These are phyloP conservation scores for Phytopythium vexans DNA, from an alignment of 352 stramenopile species.

Conservation along the genomic window DNA sequence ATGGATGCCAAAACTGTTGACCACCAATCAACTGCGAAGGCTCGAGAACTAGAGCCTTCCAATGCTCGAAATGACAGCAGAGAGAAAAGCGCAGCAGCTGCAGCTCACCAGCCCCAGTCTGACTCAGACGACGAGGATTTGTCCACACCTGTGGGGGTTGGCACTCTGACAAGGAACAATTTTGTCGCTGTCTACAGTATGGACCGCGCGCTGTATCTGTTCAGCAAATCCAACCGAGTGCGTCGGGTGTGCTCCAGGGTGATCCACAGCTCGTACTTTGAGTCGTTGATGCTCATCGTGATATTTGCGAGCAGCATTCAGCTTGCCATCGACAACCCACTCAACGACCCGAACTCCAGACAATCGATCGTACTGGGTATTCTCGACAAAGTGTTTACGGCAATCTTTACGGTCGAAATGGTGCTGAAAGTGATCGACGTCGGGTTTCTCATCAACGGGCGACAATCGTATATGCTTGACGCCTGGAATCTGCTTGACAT, in stretches of 20 bases:
- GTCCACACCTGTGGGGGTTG: slow-evolving; percentile 1
- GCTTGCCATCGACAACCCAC: slow-evolving; percentile 78
- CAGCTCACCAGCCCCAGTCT: slow-evolving; percentile 11
- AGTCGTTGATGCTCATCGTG: slow-evolving; percentile 75
- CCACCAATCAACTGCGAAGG: too few species aligned
- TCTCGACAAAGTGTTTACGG: slow-evolving; percentile 66
- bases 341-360: slow-evolving; percentile 35
- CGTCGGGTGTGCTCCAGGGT: slow-evolving; percentile 42
- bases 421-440: slow-evolving; percentile 85
- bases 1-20: too few species aligned
- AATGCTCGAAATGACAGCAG: too few species aligned
- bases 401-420: slow-evolving; percentile 86
- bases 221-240: slow-evolving; percentile 45
- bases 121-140: slow-evolving; percentile 15
- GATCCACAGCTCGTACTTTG: slow-evolving; percentile 66
- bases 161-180: slow-evolving; percentile 9
- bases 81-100: slow-evolving; percentile 6
- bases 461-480: slow-evolving; percentile 72
- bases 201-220: slow-evolving; percentile 35
- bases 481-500: slow-evolving; percentile 92
- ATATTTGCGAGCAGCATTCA: slow-evolving; percentile 48
- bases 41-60: too few species aligned
- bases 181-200: slow-evolving; percentile 10
- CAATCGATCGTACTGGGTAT: slow-evolving; percentile 51
- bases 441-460: slow-evolving; percentile 55